Evolutionary conservation across 768 basidiomycete genomes (phyloP).

Genomic region (Macrolepiota dolichaula): DNA sequence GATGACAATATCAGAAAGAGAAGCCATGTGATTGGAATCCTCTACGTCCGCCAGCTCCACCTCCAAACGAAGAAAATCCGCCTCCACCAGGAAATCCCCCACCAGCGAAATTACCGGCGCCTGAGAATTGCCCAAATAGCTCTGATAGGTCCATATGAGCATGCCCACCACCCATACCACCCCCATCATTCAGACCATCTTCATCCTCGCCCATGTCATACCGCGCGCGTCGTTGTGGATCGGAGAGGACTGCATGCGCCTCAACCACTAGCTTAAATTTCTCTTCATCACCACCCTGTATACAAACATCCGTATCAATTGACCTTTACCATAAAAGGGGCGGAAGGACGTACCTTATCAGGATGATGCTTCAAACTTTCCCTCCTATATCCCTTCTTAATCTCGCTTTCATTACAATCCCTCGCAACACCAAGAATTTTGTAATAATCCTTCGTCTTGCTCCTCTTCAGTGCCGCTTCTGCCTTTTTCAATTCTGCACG

Average conservation of each 20-base stretch:
- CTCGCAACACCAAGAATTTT: slow-evolving; percentile 66
- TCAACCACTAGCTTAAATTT: slow-evolving; percentile 91
- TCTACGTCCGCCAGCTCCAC: slow-evolving; percentile 14
- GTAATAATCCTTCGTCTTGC: slow-evolving; percentile 90
- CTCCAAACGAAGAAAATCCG: background rate
- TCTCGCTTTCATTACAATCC: slow-evolving; percentile 65
- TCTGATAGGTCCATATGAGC: slow-evolving; percentile 54
- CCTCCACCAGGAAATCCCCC: slow-evolving; percentile 27
- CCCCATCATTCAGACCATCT: slow-evolving; percentile 52
- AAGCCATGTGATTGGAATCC: slow-evolving; percentile 30
- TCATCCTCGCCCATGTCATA: slow-evolving; percentile 85
- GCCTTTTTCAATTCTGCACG: slow-evolving; percentile 74
- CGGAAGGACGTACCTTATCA: slow-evolving; percentile 56
- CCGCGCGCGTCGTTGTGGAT: slow-evolving; percentile 64
- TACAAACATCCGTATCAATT: background rate
- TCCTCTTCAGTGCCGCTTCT: slow-evolving; percentile 76
- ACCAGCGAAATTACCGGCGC: slow-evolving; percentile 33
- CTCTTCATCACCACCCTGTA: slow-evolving; percentile 91
- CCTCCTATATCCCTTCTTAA: slow-evolving; percentile 89
- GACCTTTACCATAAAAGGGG: slow-evolving; percentile 2
- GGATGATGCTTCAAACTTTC: slow-evolving; percentile 86
- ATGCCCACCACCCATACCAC: slow-evolving; percentile 36
- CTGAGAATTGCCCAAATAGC: slow-evolving; percentile 62
- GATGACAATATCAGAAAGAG: slow-evolving; percentile 22
- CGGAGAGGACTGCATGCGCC: slow-evolving; percentile 79